These are phyloP conservation scores for Triticum timopheevii DNA, from an alignment of 176 grass and related monocot genomes.

Conservation along the genomic window DNA sequence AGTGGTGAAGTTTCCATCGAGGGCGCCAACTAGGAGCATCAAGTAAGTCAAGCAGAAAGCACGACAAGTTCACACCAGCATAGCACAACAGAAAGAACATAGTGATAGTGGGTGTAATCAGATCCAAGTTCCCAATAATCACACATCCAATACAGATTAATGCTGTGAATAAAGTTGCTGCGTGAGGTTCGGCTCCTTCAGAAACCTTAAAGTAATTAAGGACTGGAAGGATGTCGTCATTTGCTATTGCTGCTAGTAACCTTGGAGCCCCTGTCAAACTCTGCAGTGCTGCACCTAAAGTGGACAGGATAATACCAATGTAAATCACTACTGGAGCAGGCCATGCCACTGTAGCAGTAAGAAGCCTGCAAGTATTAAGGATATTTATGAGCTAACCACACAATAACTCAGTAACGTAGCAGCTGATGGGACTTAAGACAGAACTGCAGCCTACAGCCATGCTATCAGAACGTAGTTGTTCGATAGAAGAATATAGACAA, in stretches of 20 bases:
- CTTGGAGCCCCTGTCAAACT: conserved; percentile 92
- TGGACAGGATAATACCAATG: conserved; percentile 94
- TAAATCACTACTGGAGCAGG: conserved; percentile 92
- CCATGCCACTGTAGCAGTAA: conserved; percentile 96
- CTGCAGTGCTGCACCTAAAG: conserved; percentile 95
- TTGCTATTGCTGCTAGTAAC: conserved; percentile 92
- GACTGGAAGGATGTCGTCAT: conserved; percentile 96
- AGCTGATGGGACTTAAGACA: neutral
- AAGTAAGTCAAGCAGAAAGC: conserved; percentile 93
- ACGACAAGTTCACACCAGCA: conserved; percentile 90
- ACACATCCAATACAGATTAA: conserved; percentile 93
- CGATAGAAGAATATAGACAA: conserved; percentile 3
- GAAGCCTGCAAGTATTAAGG: conserved; percentile 57
- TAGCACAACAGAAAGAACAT: conserved; percentile 99
- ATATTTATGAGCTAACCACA: conserved; percentile 32
- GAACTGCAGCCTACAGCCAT: neutral
- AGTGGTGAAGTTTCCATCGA: conserved; percentile 99
- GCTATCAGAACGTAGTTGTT: neutral
- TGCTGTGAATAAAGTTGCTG: conserved; percentile 85
- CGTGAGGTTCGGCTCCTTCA: conserved; percentile 82
- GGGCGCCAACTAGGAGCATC: conserved; percentile 99
- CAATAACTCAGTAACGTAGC: conserved; percentile 10
- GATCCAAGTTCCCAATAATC: conserved; percentile 90
- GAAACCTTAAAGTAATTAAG: conserved; percentile 94
- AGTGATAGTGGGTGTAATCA: conserved; percentile 95